Conservation (phyloP, 768 basidiomycete genomes). For the Lactarius quietus region DNA sequence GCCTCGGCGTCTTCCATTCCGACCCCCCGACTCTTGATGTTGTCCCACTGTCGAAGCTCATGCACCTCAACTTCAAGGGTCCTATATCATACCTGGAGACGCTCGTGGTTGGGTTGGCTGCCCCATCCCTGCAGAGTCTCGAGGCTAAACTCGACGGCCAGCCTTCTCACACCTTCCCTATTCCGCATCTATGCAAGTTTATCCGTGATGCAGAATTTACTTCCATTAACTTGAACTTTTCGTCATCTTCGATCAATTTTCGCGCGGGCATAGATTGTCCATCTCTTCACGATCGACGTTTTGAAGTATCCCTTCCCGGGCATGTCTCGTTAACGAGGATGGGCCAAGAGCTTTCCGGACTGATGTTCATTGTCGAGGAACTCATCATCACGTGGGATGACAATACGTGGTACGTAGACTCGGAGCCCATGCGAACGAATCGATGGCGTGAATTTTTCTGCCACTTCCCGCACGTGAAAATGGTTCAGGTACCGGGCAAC, state of each 20-base stretch:
- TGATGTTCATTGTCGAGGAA: not conserved
- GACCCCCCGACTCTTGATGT: not conserved
- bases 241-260: not conserved
- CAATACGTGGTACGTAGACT: not conserved
- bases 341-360: not conserved
- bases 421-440: not conserved
- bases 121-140: constrained; percentile 3
- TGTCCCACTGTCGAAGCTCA: not conserved
- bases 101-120: not conserved
- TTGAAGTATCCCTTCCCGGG: not conserved
- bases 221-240: not conserved
- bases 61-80: not conserved
- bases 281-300: not conserved
- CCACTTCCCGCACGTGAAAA: not conserved
- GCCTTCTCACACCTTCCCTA: not conserved
- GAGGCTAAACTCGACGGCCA: not conserved
- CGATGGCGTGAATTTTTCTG: not conserved
- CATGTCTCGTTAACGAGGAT: not conserved
- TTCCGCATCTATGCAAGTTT: not conserved
- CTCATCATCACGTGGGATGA: not conserved
- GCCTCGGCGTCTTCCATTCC: accelerated
- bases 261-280: not conserved
- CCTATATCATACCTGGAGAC: not conserved
- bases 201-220: not conserved
- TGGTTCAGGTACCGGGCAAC: not conserved